Base-by-base conservation (phyloP, 2,329 filamentous ascomycete genomes). In the Aspergillus sojae region DNA sequence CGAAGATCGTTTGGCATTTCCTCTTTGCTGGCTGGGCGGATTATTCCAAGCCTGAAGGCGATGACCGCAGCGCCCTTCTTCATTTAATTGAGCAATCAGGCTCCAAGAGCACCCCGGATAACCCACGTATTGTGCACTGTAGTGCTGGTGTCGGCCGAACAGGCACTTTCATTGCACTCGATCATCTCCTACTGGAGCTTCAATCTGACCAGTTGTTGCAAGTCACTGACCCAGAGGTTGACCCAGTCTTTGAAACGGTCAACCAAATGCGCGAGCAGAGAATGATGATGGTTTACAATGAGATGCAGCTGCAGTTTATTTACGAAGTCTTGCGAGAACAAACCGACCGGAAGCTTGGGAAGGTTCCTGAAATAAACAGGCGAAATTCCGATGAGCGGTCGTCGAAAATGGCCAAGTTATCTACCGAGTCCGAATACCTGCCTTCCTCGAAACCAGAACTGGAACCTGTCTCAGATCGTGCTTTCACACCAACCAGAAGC, bases 121-220 rank as follows among this genome's bases (percentile, higher is more conserved):
- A 91, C 71, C 92, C 94, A 5, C 89, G 94, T 61, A 89, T 98
- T 63, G 86, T 93, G 12, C 91, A 94, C 78, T 94, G 91, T 81
- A 96, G 92, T 74, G 95, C 95, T 9, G 95, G 95, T 45, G 94
- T 99, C 16, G 95, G 95, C 14, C 88, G 95, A 61, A 96, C 92
- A 9, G 95, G 95, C 39, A 98, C 95, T 0, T 99, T 98, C 75
- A 97, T 99, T 72, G 91, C 93, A 1, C 85, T 99, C n/a, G 95
- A 98, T 78, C 93, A 96, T 77, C 86, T 99, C 30, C 84, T 96
- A 67, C 86, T 89, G 41, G 93, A 97, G 77, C 84, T 98, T 11
- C 88, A 92, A 30, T 85, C 88, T 6, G 94, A 93, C 57, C 84
- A 88, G 26, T 79, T 96, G 57, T 82, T 86, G 66, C 74, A 81